Base-by-base conservation (phyloP, 2,329 filamentous ascomycete genomes). In the Fusarium compactum region DNA sequence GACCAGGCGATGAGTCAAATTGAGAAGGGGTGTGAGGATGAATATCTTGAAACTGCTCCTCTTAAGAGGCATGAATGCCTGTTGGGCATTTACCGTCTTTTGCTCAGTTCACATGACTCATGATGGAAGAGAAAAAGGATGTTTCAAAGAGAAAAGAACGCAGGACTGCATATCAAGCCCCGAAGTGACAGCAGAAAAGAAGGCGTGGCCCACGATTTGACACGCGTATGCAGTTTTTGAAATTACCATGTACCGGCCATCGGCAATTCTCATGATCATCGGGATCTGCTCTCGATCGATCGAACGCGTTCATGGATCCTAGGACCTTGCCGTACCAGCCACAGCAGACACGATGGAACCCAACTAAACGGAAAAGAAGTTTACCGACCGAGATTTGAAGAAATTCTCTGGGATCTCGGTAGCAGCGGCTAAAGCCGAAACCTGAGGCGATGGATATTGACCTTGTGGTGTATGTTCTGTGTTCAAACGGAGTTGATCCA, bases 201-300 rank as follows among this genome's bases (percentile, higher is more conserved):
- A 30, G 29, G 29, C 29, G 29, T 30, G 52, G 30, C 14, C 51
- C 56, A 63, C 48, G 45, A 40, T n/a, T 44, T 24, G 40, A 25
- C 62, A 46, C 38, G 27, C 44, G 34, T 47, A 46, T 65, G 47
- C 29, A 41, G 9, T 29, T 70, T 47, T 24, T 20, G 58, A 45
- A 51, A 61, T 55, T 58, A 45, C 62, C 44, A 65, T 69, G 29
- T 41, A 27, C 30, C 48, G 9, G 27, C 27, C 45, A 54, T 59
- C 67, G 52, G 32, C 32, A 27, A 64, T 59, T 59, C 20, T 32
- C 48, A 41, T 46, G 20, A 45, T 47, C 53, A 70, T 70, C 62
- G 67, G 11, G 34, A 70, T 68, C 43, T 41, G 24, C 27, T 40
- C 25, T 56, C 32, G 63, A 70, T 69, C 67, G 54, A 70, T 70